These are phyloP conservation scores for Starmerella roubikii DNA, from an alignment of 805 yeast species.

Conservation along the genomic window DNA sequence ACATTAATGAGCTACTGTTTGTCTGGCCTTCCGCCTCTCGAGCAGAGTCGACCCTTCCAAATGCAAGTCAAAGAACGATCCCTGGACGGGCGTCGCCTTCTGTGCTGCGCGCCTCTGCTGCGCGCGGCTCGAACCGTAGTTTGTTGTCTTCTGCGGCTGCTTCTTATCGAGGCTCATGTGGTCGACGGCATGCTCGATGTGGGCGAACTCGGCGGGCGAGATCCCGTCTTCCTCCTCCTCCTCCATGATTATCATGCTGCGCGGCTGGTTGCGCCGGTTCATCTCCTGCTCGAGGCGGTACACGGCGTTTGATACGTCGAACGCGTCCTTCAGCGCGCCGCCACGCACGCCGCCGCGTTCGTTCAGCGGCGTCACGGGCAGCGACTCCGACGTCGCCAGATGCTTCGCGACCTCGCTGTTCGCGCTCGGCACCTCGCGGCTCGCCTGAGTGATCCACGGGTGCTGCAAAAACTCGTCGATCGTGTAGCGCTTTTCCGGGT, in stretches of 20 bases:
- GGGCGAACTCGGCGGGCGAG: constrained; percentile 13
- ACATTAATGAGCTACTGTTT: constrained; percentile 6
- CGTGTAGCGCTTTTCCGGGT: constrained; percentile 52
- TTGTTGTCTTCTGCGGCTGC: background rate
- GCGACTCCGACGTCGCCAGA: background rate
- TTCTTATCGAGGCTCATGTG: constrained; percentile 4
- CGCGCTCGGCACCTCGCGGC: constrained; percentile 11
- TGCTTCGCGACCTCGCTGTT: constrained; percentile 11
- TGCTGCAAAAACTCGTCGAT: constrained; percentile 59
- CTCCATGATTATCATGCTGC: constrained; percentile 23
- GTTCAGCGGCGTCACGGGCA: constrained; percentile 14
- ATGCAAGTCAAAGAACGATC: constrained; percentile 40
- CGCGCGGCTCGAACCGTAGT: constrained; percentile 12
- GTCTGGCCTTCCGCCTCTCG: constrained; percentile 29
- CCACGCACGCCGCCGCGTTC: constrained; percentile 22
- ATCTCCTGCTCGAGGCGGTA: constrained; percentile 64
- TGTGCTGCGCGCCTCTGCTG: constrained; percentile 15
- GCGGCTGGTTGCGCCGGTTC: constrained; percentile 24
- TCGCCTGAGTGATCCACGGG: constrained; percentile 49
- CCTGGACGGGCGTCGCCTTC: background rate
- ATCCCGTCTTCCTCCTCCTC: constrained; percentile 28
- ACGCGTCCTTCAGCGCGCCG: constrained; percentile 70
- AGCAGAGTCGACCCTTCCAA: constrained; percentile 52
- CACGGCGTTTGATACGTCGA: constrained; percentile 74
- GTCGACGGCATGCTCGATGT: constrained; percentile 13